Evolutionary conservation across 2,329 filamentous ascomycete species (phyloP).

Genomic region (Paraphaeosphaeria minitans): DNA sequence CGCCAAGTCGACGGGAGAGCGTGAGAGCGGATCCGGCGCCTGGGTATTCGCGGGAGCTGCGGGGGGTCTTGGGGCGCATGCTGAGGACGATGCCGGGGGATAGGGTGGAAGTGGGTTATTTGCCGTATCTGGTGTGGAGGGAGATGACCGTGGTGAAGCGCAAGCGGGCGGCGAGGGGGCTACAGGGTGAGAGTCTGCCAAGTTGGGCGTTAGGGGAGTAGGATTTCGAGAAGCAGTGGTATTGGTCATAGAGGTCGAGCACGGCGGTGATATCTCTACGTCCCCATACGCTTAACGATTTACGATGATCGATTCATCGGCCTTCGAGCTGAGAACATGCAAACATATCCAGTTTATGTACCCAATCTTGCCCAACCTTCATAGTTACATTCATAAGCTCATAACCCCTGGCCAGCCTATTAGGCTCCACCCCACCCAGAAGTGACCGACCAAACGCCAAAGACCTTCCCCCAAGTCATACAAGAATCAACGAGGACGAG

Average conservation of each 20-base stretch:
- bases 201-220: background rate
- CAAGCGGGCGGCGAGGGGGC: background rate
- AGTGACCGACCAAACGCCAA: background rate
- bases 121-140: conserved; percentile 8
- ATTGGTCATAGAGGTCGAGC: too few species aligned
- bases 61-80: background rate
- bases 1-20: background rate
- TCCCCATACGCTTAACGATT: background rate
- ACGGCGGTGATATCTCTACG: background rate
- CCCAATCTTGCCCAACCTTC: background rate
- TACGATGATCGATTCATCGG: too few species aligned
- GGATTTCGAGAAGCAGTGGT: too few species aligned
- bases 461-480: background rate
- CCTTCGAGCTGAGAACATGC: background rate
- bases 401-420: background rate
- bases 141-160: background rate
- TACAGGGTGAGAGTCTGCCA: background rate
- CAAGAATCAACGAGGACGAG: background rate
- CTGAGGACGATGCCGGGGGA: background rate
- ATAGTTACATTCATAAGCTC: background rate
- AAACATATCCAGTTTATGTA: background rate
- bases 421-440: background rate
- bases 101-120: conserved; percentile 2
- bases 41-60: background rate
- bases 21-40: background rate